These are phyloP conservation scores for Alloascoidea africana DNA, from an alignment of 805 yeast genomes.

Conservation along the genomic window DNA sequence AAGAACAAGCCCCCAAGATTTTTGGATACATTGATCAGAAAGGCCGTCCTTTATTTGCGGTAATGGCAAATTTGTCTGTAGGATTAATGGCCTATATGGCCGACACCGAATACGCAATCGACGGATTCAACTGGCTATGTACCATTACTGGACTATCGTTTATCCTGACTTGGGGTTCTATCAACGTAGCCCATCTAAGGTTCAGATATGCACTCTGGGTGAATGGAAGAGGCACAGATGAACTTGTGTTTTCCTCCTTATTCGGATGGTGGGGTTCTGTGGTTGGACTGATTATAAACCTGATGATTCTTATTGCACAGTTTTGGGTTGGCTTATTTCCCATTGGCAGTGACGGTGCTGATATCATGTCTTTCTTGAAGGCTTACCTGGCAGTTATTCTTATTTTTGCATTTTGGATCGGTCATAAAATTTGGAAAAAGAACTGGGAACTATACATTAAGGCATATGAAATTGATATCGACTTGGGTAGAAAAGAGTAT, in stretches of 20 bases:
- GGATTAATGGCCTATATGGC: slow-evolving; percentile 49
- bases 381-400: slow-evolving; percentile 34
- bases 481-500: slow-evolving; percentile 45
- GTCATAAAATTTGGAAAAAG: slow-evolving; percentile 36
- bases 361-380: slow-evolving; percentile 34
- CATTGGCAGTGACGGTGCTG: slow-evolving; percentile 27
- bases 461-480: slow-evolving; percentile 38
- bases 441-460: slow-evolving; percentile 25
- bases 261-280: slow-evolving; percentile 55
- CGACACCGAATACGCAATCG: slow-evolving; percentile 3
- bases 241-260: slow-evolving; percentile 51
- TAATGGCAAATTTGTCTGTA: slow-evolving; percentile 26
- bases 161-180: slow-evolving; percentile 69
- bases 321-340: slow-evolving; percentile 79
- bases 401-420: slow-evolving; percentile 27
- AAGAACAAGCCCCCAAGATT: slow-evolving; percentile 44
- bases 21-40: slow-evolving; percentile 57
- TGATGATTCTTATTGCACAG: slow-evolving; percentile 54
- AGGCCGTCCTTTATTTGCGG: slow-evolving; percentile 69
- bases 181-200: slow-evolving; percentile 52
- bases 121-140: slow-evolving; percentile 58
- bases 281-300: slow-evolving; percentile 42
- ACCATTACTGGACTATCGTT: slow-evolving; percentile 69
- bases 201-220: slow-evolving; percentile 44
- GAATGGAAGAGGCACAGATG: slow-evolving; percentile 57